Evolutionary conservation across 2,329 filamentous ascomycete genomes (phyloP), one percentile per base, ranked within the genome.

Genomic region (Aspergillus pseudoterreus): DNA sequence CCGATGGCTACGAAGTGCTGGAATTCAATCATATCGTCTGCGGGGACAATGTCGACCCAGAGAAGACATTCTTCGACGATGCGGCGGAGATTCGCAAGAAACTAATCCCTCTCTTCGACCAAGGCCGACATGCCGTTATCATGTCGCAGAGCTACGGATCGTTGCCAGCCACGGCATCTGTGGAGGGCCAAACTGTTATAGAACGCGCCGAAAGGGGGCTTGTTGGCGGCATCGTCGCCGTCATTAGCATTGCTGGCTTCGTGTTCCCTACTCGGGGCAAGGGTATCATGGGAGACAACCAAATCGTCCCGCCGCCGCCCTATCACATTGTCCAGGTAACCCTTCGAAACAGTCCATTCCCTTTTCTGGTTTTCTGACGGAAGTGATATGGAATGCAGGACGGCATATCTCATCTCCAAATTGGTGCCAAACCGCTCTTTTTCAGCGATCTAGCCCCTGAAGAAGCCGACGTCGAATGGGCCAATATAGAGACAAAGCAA

Each of bases 141-240:
- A 47, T 70, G 3, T 56, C 61, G 17, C 69, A 73, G 45, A 69
- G 65, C 32, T 73, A 70, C 62, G 59, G 63, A 14, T 69, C 68
- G 21, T 52, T 68, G 1, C 55, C 70, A 1, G 60, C 56, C 1
- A 56, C 56, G 19, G 63, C 57, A 32, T 65, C 63, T 3, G 49
- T 70, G 2, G 51, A 55, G 4, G 69, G 64, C 1, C 54, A 65
- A 2, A 55, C 53, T 5, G 27, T 47, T 30, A 39, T 43, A 24
- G 53, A 55, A 24, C 53, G 50, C 9, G 24, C 43, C 36, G 53
- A 52, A 17, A 49, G 43, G 43, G 53, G 50, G n/a, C 32, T 52
- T 12, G 24, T 22, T 38, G 53, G 53, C 6, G 53, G 53, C 22
- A 52, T 55, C 12, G 19, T 19, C 19, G 53, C 35, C 4, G 50